phyloP scores from a whole-genome alignment of 805 yeast genomes.

The Saccharomycopsis fermentans region DNA sequence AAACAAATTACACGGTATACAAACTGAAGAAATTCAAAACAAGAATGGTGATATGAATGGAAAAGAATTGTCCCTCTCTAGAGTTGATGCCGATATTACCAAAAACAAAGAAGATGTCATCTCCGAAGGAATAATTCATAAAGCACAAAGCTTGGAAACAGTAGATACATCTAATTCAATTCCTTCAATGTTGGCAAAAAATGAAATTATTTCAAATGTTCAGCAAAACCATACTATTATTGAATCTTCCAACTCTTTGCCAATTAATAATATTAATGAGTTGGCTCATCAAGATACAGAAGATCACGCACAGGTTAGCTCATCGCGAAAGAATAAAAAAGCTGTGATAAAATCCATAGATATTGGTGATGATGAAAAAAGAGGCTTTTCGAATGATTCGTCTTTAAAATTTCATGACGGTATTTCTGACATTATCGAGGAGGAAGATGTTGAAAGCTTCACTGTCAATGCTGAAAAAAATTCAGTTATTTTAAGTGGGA shows the following conservation, averaged over 20 bases:
- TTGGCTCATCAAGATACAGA: background rate
- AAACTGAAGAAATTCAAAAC: conserved; percentile 5
- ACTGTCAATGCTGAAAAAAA: background rate
- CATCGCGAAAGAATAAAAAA: background rate
- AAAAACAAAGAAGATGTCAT: background rate
- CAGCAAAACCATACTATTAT: background rate
- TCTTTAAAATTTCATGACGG: background rate
- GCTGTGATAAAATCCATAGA: conserved; percentile 1
- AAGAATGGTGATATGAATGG: too few species aligned
- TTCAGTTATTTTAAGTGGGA: background rate
- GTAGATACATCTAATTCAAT: background rate
- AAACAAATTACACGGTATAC: background rate
- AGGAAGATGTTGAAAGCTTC: background rate
- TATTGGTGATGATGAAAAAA: background rate
- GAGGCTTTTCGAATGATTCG: background rate
- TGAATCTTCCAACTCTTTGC: background rate
- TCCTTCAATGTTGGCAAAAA: background rate
- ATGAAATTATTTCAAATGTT: background rate
- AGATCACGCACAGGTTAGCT: background rate
- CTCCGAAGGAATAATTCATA: background rate
- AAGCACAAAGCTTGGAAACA: background rate
- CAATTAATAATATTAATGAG: background rate
- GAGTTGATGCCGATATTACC: too few species aligned
- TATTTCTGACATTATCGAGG: background rate
- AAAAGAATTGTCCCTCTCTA: too few species aligned